phyloP scores from a whole-genome alignment of 441 rosid species.

The Populus tomentosa region DNA sequence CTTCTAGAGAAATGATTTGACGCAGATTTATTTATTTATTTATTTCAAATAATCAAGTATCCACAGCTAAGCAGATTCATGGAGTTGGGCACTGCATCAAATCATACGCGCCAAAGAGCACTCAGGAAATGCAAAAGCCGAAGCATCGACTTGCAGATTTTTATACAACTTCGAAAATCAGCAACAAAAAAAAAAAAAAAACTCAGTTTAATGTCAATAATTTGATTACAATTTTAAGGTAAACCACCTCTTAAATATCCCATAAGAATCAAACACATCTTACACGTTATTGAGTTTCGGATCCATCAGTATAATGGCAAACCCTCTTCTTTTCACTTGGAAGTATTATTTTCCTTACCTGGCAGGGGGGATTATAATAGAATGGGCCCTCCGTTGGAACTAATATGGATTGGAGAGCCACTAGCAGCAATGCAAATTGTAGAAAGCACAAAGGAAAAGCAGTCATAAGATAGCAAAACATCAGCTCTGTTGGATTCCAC shows the following conservation, averaged over 20 bases:
- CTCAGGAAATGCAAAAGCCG: background rate
- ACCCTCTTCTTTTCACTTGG: background rate
- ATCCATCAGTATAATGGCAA: background rate
- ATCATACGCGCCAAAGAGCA: background rate
- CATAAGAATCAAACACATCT: background rate
- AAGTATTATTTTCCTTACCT: background rate
- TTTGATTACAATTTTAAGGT: background rate
- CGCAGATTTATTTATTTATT: background rate
- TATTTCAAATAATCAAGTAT: background rate
- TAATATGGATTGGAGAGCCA: background rate
- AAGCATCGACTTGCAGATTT: background rate
- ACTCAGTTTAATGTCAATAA: background rate
- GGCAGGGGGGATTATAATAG: background rate
- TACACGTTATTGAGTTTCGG: constrained; percentile 2
- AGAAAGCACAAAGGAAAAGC: background rate
- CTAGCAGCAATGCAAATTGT: background rate
- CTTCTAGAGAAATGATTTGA: too few species aligned
- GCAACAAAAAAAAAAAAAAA: too few species aligned
- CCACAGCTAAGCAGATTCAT: background rate
- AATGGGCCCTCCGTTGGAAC: background rate
- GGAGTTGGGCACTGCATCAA: background rate
- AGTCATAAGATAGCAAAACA: background rate
- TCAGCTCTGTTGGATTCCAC: constrained; percentile 58
- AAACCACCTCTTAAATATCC: background rate
- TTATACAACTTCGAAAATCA: background rate